A percentile compares a stretch with the other conserved stretches of the same genome.
These are phyloP conservation scores for Nowakowskiella sp. DNA, from an alignment of 192 early-diverging fungal genomes.

Conservation along the genomic window DNA sequence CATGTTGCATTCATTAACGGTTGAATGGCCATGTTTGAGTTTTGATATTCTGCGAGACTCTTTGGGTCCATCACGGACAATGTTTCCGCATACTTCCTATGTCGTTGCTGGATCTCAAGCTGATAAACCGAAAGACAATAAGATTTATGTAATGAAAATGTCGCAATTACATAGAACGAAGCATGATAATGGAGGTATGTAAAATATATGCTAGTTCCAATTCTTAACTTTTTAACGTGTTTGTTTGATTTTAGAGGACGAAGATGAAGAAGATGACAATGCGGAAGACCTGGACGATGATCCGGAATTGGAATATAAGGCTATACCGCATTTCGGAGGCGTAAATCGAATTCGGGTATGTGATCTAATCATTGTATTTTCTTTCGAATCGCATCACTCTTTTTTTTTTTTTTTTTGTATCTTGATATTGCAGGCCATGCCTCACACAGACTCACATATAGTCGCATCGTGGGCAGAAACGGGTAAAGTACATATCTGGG, in stretches of 20 bases:
- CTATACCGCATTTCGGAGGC: slow-evolving; percentile 79
- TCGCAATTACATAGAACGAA: slow-evolving; percentile 86
- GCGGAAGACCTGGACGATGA: slow-evolving; percentile 90
- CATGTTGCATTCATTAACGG: slow-evolving; percentile 90
- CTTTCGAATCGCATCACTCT: slow-evolving; percentile 4
- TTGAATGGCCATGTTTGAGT: slow-evolving; percentile 92
- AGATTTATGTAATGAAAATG: slow-evolving; percentile 93
- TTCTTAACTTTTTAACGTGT: slow-evolving; percentile 14
- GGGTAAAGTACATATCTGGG: slow-evolving; percentile 92
- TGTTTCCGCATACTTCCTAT: slow-evolving; percentile 88
- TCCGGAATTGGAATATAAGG: slow-evolving; percentile 78
- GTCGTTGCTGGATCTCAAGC: slow-evolving; percentile 92
- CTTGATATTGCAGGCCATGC: slow-evolving; percentile 58
- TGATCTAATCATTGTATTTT: slow-evolving; percentile 6
- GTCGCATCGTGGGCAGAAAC: slow-evolving; percentile 90
- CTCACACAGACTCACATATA: slow-evolving; percentile 66
- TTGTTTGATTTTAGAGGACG: slow-evolving; percentile 24
- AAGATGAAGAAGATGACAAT: slow-evolving; percentile 59
- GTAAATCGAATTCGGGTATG: slow-evolving; percentile 80
- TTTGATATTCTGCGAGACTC: slow-evolving; percentile 91
- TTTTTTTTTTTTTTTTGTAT: neutral
- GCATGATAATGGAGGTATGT: slow-evolving; percentile 53
- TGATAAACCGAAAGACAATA: slow-evolving; percentile 72
- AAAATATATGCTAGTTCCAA: slow-evolving; percentile 3
- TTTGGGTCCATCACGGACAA: slow-evolving; percentile 66